phyloP scores from a whole-genome alignment of 768 basidiomycete genomes.

The Naganishia onofrii region DNA sequence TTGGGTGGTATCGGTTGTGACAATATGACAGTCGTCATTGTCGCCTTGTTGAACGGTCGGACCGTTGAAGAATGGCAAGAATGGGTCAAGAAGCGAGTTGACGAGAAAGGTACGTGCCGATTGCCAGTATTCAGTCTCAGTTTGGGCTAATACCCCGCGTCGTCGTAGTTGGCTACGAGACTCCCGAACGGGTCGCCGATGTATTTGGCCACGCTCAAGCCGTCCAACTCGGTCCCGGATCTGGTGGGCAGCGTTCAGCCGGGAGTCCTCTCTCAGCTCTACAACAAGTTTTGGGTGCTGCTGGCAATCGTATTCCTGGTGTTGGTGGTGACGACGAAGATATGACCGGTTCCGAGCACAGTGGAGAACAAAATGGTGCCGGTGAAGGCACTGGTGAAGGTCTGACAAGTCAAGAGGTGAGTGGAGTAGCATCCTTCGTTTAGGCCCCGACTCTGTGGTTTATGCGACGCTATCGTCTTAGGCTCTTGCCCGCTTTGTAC shows the following conservation, averaged over 20 bases:
- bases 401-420: conserved; percentile 29
- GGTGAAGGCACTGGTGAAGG: conserved; percentile 10
- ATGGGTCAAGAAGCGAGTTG: conserved; percentile 81
- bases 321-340: conserved; percentile 58
- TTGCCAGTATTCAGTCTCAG: neutral
- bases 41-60: conserved; percentile 79
- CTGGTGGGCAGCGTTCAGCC: conserved; percentile 51
- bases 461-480: neutral
- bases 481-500: conserved; percentile 27
- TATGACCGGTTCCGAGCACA: conserved; percentile 38
- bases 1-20: conserved; percentile 96
- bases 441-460: neutral
- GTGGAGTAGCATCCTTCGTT: neutral
- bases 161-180: conserved; percentile 64
- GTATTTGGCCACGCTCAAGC: conserved; percentile 53
- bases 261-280: conserved; percentile 56
- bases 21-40: conserved; percentile 94
- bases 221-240: conserved; percentile 20
- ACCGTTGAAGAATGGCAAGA: conserved; percentile 89
- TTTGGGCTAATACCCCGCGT: neutral
- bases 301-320: conserved; percentile 67
- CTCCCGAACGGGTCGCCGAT: conserved; percentile 71
- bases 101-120: conserved; percentile 55
- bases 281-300: conserved; percentile 61
- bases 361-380: conserved; percentile 10